These are phyloP conservation scores for Fusarium multiceps DNA, from an alignment of 2,329 filamentous ascomycete genomes.

Conservation along the genomic window DNA sequence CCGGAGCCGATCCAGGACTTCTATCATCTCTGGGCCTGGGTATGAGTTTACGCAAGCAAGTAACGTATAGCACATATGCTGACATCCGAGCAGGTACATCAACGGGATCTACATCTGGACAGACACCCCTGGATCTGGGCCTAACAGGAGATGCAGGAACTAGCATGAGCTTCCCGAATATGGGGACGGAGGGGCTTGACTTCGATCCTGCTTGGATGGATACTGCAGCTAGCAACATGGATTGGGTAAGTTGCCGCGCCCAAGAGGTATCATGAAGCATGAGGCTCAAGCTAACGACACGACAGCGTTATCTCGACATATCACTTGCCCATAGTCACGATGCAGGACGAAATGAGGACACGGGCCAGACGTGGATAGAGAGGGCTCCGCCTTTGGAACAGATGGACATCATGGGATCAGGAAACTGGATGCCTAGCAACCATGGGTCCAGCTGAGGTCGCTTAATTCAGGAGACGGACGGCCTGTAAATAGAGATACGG, in stretches of 20 bases:
- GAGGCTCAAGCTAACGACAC: constrained; percentile 15
- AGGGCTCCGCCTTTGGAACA: constrained; percentile 42
- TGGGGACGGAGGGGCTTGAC: constrained; percentile 39
- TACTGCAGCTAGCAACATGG: constrained; percentile 48
- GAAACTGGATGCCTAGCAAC: constrained; percentile 35
- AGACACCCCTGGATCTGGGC: constrained; percentile 38
- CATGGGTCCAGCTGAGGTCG: constrained; percentile 14
- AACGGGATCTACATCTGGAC: constrained; percentile 34
- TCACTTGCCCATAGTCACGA: constrained; percentile 50
- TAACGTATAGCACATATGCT: constrained; percentile 23
- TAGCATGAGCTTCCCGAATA: constrained; percentile 39
- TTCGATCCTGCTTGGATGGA: constrained; percentile 54
- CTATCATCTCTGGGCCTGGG: constrained; percentile 40
- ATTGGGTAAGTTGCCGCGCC: constrained; percentile 51
- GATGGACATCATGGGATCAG: constrained; percentile 43
- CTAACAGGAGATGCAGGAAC: constrained; percentile 32
- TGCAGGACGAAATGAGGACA: constrained; percentile 43
- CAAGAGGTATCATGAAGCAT: not conserved
- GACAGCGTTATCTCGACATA: constrained; percentile 50
- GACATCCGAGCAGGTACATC: constrained; percentile 30
- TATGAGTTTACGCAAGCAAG: constrained; percentile 21
- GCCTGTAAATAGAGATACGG: constrained; percentile 6
- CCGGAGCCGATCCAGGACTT: constrained; percentile 35
- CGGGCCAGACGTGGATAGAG: constrained; percentile 49
- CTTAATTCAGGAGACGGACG: not conserved